Percentiles rank a stretch among this genome's conserved stretches.
phyloP scores from a whole-genome alignment of 495 filamentous ascomycete species.

The Daldinia grandis region DNA sequence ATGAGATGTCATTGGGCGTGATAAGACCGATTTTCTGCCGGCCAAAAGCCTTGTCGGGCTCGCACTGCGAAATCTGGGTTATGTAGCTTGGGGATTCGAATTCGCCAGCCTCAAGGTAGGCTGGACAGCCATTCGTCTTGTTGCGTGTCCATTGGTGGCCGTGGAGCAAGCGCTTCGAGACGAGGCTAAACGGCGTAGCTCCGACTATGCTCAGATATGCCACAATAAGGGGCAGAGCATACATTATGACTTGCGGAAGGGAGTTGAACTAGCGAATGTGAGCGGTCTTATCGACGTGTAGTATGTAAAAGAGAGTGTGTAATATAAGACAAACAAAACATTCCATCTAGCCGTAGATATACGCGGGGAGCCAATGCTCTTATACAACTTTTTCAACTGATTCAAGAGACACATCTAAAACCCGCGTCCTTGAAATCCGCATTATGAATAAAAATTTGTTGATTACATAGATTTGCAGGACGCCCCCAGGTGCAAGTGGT shows the following conservation, averaged over 20 bases:
- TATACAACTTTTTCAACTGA: conserved; percentile 6
- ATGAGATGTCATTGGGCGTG: conserved; percentile 43
- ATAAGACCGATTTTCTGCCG: conserved; percentile 23
- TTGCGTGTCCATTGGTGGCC: conserved; percentile 35
- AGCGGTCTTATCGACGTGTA: neutral
- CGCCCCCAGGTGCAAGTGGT: neutral
- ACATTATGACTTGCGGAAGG: conserved; percentile 21
- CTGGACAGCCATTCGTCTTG: conserved; percentile 34
- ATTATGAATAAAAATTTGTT: neutral
- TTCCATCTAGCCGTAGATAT: neutral
- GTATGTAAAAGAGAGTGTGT: neutral
- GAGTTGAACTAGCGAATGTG: neutral
- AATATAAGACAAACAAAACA: neutral
- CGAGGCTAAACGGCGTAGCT: conserved; percentile 36
- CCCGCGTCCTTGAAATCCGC: neutral
- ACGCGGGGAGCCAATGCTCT: neutral
- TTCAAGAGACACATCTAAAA: too few species aligned
- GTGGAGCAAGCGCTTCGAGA: conserved; percentile 36
- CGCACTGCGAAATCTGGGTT: conserved; percentile 29
- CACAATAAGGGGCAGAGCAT: conserved; percentile 3
- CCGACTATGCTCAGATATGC: conserved; percentile 12
- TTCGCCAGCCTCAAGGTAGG: conserved; percentile 36
- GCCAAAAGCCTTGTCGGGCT: conserved; percentile 36
- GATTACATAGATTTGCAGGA: too few species aligned
- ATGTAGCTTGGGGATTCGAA: conserved; percentile 40